Base-by-base conservation (phyloP, 2,329 filamentous ascomycete species). In the Diaporthe ampelina region DNA sequence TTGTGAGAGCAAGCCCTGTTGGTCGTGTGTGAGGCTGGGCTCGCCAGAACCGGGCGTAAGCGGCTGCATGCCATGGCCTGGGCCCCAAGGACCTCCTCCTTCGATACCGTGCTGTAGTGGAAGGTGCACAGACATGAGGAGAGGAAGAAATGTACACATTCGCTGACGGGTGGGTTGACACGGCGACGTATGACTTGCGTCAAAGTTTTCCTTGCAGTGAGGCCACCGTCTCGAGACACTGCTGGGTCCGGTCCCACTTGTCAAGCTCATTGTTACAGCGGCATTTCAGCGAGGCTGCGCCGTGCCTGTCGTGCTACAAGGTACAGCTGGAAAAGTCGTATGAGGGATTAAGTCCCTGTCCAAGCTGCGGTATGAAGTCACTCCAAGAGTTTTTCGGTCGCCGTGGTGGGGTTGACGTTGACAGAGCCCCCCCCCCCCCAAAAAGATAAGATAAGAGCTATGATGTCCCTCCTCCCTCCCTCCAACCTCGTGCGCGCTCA, bases 401-500 rank as follows among this genome's bases (percentile, higher is more conserved):
- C 37, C 15, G n/a, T 68, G 70, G 70, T 56, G 71, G 71, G 57
- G 56, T 68, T 68, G n/a, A 21, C 45, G 29, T 52, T 52, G 63
- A 37, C 63, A 40, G 29, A 21, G 15, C 45, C 45, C 19, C 61
- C 70, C 43, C 43, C 43, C 43, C 17, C 17, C n/a, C n/a, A n/a
- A n/a, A 21, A n/a, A 63, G 72, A 76, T 74, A 74, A 74, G 74
- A 76, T 76, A 76, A 76, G 72, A 76, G 72, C 74, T 74, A 59
- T 57, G 52, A 70, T 73, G 72, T 73, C 74, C 72, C 67, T 70
- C 59, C 24, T 69, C 70, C 74, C 65, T 67, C 50, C n/a, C 45
- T 45, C 50, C 50, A 29, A 19, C 54, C 52, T 61, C 50, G 40
- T 21, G 37, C 54, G 32, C 65, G 17, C 72, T 57, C 57, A 65